A percentile compares a stretch with the other conserved stretches of the same genome.
Evolutionary conservation across 2,329 filamentous ascomycete genomes (phyloP).

Genomic region (Moelleriella libera): DNA sequence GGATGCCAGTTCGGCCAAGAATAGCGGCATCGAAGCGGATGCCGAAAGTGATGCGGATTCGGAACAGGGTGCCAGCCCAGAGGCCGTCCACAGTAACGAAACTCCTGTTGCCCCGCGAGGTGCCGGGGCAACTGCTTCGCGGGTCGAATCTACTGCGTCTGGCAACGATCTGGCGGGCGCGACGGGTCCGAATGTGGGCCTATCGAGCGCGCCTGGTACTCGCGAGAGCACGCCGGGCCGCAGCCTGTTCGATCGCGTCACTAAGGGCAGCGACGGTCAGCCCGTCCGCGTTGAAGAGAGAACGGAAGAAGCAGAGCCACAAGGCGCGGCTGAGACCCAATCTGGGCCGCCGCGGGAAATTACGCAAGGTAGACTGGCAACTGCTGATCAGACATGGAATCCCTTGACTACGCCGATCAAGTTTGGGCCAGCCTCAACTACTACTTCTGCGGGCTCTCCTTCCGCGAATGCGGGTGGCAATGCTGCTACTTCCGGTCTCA

Average conservation of each 20-base stretch:
- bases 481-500: conserved; percentile 18
- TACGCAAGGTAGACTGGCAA: conserved; percentile 11
- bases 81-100: conserved; percentile 27
- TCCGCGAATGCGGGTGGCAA: conserved; percentile 16
- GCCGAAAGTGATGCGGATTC: conserved; percentile 30
- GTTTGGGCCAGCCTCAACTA: conserved; percentile 25
- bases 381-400: conserved; percentile 25
- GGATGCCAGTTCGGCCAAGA: conserved; percentile 39
- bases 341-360: not conserved
- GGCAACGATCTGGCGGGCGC: conserved; percentile 10
- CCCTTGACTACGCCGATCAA: conserved; percentile 39
- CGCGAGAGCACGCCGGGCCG: conserved; percentile 30
- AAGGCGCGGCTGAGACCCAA: not conserved
- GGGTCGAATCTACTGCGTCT: conserved; percentile 12
- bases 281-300: conserved; percentile 25
- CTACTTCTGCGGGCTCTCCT: conserved; percentile 14
- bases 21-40: conserved; percentile 35
- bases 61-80: conserved; percentile 27
- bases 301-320: conserved; percentile 6
- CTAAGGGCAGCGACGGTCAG: conserved; percentile 33
- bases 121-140: conserved; percentile 24
- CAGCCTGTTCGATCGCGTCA: conserved; percentile 43
- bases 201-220: conserved; percentile 24
- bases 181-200: conserved; percentile 8
- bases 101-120: conserved; percentile 26